A percentile compares a stretch with the other conserved stretches of the same genome.
phyloP scores from a whole-genome alignment of 257 asterid species.

The Datura wrightii region DNA sequence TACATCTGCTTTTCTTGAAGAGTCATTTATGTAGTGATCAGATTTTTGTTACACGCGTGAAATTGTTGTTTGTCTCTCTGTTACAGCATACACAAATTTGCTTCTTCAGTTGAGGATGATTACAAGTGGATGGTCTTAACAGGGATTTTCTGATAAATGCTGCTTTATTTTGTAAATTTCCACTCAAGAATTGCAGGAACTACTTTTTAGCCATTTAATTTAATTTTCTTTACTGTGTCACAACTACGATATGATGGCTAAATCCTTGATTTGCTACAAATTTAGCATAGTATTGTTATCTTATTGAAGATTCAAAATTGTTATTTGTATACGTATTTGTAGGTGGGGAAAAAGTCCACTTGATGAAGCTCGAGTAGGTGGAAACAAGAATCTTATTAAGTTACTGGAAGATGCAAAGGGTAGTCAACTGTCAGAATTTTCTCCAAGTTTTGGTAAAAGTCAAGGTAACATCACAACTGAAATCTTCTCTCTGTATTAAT shows the following conservation, averaged over 20 bases:
- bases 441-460: constrained; percentile 20
- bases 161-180: not conserved
- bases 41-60: not conserved
- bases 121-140: not conserved
- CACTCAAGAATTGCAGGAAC: not conserved
- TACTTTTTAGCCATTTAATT: not conserved
- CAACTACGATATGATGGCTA: not conserved
- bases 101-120: not conserved
- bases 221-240: not conserved
- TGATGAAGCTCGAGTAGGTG: constrained; percentile 71
- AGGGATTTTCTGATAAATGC: not conserved
- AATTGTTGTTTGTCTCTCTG: not conserved
- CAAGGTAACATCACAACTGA: constrained; percentile 32
- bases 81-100: not conserved
- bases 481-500: constrained; percentile 2
- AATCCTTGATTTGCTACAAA: not conserved
- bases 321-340: constrained; percentile 1
- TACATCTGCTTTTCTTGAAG: not conserved
- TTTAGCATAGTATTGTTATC: not conserved
- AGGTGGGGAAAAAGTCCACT: constrained; percentile 80
- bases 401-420: constrained; percentile 62
- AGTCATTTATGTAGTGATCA: not conserved
- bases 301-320: constrained; percentile 8
- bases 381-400: constrained; percentile 54
- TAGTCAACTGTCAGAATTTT: constrained; percentile 42